These are phyloP conservation scores for Gonium pectorale DNA, from an alignment of 139 green algal species.

Conservation along the genomic window DNA sequence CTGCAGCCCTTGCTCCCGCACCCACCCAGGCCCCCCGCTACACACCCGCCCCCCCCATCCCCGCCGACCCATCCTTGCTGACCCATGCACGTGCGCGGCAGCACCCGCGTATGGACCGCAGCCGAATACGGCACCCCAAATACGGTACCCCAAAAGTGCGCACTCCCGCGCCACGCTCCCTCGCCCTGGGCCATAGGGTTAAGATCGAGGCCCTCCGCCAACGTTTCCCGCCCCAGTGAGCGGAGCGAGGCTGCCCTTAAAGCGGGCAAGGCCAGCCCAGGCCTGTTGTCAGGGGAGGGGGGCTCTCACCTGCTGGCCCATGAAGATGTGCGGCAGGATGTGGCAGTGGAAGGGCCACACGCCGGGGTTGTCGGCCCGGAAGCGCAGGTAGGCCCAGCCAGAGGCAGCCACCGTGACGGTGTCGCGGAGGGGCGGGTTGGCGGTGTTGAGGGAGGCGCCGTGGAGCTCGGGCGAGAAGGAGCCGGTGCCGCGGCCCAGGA, in stretches of 20 bases:
- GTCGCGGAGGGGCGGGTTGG: conserved; percentile 50
- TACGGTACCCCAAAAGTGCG: background rate
- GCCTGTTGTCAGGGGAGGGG: too few species aligned
- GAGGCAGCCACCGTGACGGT: conserved; percentile 52
- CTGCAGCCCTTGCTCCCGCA: background rate
- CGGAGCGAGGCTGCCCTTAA: too few species aligned
- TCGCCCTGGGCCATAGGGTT: too few species aligned
- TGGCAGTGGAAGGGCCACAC: conserved; percentile 74
- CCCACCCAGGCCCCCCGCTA: too few species aligned
- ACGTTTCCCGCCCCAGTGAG: too few species aligned
- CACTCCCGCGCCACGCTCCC: background rate
- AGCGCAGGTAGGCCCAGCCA: conserved; percentile 38
- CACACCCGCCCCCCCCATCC: too few species aligned
- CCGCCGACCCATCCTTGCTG: too few species aligned
- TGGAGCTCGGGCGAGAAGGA: conserved; percentile 16
- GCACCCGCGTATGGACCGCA: too few species aligned
- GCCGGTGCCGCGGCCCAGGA: conserved; percentile 55
- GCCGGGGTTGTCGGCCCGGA: conserved; percentile 47
- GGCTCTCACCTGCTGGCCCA: conserved; percentile 68
- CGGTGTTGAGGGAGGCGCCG: conserved; percentile 42
- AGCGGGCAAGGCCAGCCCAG: too few species aligned
- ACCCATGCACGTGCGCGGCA: too few species aligned
- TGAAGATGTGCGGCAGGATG: conserved; percentile 69
- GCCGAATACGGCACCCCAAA: too few species aligned
- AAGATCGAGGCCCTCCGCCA: too few species aligned